Percentiles rank a stretch among this genome's conserved stretches.
These are phyloP conservation scores for Talaromyces liani DNA, from an alignment of 495 filamentous ascomycete species.

Conservation along the genomic window DNA sequence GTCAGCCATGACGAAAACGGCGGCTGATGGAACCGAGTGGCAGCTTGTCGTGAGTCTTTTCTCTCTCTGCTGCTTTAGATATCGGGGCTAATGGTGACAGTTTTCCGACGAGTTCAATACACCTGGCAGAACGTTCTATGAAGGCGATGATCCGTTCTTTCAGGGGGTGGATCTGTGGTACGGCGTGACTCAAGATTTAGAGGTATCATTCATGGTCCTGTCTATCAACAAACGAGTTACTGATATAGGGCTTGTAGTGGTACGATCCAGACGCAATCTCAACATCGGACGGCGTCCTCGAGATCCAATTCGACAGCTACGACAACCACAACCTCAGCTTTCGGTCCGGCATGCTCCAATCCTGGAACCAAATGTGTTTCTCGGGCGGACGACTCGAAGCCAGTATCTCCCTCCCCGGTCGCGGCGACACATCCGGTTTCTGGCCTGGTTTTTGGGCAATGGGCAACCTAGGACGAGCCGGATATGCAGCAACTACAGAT, in stretches of 20 bases:
- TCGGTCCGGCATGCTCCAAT: conserved; percentile 75
- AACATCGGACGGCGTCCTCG: conserved; percentile 59
- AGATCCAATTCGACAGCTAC: conserved; percentile 60
- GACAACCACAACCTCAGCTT: conserved; percentile 62
- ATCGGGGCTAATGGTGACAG: conserved; percentile 20
- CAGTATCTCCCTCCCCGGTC: conserved; percentile 65
- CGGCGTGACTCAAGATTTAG: conserved; percentile 67
- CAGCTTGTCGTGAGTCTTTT: conserved; percentile 52
- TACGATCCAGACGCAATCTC: conserved; percentile 73
- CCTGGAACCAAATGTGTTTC: conserved; percentile 76
- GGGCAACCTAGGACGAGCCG: conserved; percentile 66
- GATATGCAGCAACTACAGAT: conserved; percentile 62
- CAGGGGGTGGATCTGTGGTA: conserved; percentile 73
- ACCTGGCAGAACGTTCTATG: conserved; percentile 64
- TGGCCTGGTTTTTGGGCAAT: conserved; percentile 82
- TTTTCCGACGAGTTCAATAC: conserved; percentile 78
- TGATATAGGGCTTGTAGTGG: conserved; percentile 41
- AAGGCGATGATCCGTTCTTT: conserved; percentile 66
- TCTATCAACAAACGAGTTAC: neutral
- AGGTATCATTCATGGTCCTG: conserved; percentile 30
- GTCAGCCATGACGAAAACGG: conserved; percentile 48
- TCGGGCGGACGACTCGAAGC: conserved; percentile 72
- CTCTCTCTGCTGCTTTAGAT: conserved; percentile 1
- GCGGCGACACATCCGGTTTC: conserved; percentile 61
- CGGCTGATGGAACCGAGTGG: conserved; percentile 51